These are phyloP conservation scores for Nelumbo lutea DNA, from an alignment of 164 flowering plant species.

Conservation along the genomic window DNA sequence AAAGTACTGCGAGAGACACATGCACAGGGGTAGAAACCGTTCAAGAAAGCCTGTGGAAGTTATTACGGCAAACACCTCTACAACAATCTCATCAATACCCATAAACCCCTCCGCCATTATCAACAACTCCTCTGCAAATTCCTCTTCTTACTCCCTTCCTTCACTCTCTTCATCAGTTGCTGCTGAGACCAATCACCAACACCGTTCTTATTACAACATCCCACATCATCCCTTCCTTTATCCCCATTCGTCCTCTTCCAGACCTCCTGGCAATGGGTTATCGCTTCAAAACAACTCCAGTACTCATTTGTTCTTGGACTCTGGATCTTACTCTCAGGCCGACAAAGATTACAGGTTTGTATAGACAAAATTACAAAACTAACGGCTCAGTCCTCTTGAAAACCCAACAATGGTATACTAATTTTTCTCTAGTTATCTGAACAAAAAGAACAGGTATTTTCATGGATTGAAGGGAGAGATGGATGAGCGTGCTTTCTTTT, in stretches of 20 bases:
- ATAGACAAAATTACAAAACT: neutral
- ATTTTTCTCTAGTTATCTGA: neutral
- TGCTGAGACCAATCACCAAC: conserved; percentile 5
- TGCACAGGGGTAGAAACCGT: conserved; percentile 71
- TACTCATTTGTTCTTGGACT: conserved; percentile 24
- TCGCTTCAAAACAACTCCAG: conserved; percentile 17
- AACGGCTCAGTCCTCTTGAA: neutral
- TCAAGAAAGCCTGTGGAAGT: conserved; percentile 65
- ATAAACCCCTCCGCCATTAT: conserved; percentile 1
- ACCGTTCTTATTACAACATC: conserved; percentile 8
- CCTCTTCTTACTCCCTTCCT: conserved; percentile 13
- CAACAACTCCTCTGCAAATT: neutral
- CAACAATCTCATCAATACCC: conserved; percentile 12
- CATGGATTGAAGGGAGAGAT: conserved; percentile 27
- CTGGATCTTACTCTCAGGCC: conserved; percentile 23
- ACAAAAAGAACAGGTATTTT: conserved; percentile 18
- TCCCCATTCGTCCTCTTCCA: conserved; percentile 24
- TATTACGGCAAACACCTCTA: conserved; percentile 1
- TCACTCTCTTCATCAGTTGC: conserved; percentile 14
- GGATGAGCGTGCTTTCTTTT: conserved; percentile 33
- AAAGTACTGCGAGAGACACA: conserved; percentile 66
- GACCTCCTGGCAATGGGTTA: conserved; percentile 15
- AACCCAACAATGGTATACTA: neutral
- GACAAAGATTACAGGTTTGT: conserved; percentile 38
- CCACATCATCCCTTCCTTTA: conserved; percentile 19